Evolutionary conservation across 176 grass and related monocot species (phyloP), one percentile per base, ranked within the genome.

Genomic region (Elaeis guineensis): DNA sequence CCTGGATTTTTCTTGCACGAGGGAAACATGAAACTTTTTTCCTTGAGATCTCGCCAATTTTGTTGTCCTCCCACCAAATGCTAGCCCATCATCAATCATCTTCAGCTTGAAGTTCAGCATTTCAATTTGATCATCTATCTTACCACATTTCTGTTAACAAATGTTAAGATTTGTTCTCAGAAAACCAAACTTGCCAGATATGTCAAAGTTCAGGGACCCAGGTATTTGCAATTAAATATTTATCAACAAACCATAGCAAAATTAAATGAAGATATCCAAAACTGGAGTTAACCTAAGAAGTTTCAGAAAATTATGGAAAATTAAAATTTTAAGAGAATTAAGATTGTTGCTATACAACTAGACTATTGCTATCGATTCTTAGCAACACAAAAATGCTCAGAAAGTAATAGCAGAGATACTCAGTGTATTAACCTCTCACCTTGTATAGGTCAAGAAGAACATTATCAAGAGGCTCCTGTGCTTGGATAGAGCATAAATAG

Each of bases 1-100:
- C 83, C 78, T 86, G 69, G 78, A 69, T 60, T 81, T 85, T 81
- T 89, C 86, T 75, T 81, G 74, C 49, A 72, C 83, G 16, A 89
- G 62, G 74, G 81, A 75, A 6, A 89, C 61, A 59, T 81, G 77
- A 19, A 81, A 60, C 58, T 57, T 69, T 69, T 82, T 81, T 59
- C 81, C 86, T 64, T 89, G 74, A 78, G 70, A 85, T 65, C 80
- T 85, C 64, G 74, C 71, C 29, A 78, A 16, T 39, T 89, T 85
- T 35, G 70, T 75, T 76, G 62, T 85, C 86, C 86, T 85, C 21
- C 81, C 70, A 18, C 81, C 86, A 64, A 82, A 89, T 65, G 81
- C 81, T 75, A 85, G 77, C 55, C 83, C 86, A 54, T 89, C 81
- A 28, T 89, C 81, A 65, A 85, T 72, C 61, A 81, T 75, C 83